Evolutionary conservation across 257 asterid species (phyloP), one percentile per base, ranked within the genome.

Genomic region (Lycium ferocissimum): DNA sequence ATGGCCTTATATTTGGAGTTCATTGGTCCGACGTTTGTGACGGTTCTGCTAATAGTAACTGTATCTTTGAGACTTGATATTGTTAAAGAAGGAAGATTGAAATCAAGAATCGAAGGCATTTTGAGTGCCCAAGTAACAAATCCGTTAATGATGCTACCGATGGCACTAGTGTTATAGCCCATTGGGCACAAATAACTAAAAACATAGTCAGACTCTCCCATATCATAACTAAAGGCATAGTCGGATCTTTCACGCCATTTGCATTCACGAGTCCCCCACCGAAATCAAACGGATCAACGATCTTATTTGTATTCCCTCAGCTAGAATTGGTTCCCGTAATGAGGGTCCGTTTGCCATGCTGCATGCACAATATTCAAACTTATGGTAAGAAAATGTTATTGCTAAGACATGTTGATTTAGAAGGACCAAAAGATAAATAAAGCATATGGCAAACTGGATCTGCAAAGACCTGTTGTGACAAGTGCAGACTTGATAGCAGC

Each of bases 81-180:
- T 4, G 86, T 88, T 18, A 92, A 85, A 22, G 94, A 91, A 17
- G 95, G 91, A 35, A 91, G 69, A 73, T 92, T 92, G 5, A 91
- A 75, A 78, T 92, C 90, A 18, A 89, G 85, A 62, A 88, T 63
- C 0, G 91, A 90, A 53, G 38, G n/a, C 49, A 59, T 33, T 53
- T 72, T 85, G 4, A 37, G 2, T 1, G 90, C 88, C 15, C 95
- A 92, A 5, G 9, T 10, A 38, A 59, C 56, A 15, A 88, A 62
- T 79, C 75, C 11, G 0, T 90, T 90, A 9, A 86, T 63, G 3
- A 91, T 79, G 14, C 43, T 85, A 11, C 88, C 79, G n/a, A 92
- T 92, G 33, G 83, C 49, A 1, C 6, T 14, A 54, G 40, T 38
- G 10, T 79, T 79, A 10, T 89, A 86, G 7, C 86, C 88, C 89